A percentile compares a stretch with the other conserved stretches of the same genome.
Evolutionary conservation across 2,329 filamentous ascomycete species (phyloP).

Genomic region (Berkeleyomyces basicola): DNA sequence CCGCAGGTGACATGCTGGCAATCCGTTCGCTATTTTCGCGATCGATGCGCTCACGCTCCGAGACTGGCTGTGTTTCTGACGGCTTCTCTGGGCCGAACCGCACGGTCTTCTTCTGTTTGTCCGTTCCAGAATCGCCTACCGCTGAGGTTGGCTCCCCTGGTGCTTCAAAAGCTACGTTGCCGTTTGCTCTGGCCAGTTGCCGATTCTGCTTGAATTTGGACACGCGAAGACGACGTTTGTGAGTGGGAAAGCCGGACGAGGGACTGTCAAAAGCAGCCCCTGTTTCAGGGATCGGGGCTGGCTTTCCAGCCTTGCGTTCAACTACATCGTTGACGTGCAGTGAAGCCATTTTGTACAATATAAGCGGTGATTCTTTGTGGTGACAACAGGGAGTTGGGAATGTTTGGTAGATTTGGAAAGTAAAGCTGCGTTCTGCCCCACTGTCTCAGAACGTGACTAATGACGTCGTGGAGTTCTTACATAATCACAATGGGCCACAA

Average conservation of each 20-base stretch:
- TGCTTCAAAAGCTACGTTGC: neutral
- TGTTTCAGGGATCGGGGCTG: conserved; percentile 42
- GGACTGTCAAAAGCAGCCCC: conserved; percentile 36
- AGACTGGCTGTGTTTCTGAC: conserved; percentile 18
- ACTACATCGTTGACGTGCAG: conserved; percentile 60
- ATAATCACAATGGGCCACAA: neutral
- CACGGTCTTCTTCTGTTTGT: conserved; percentile 12
- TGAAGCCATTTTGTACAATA: conserved; percentile 13
- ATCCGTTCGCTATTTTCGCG: conserved; percentile 63
- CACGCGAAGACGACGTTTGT: conserved; percentile 55
- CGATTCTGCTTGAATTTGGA: conserved; percentile 70
- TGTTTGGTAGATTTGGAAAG: neutral
- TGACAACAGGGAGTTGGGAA: neutral
- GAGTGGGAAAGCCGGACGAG: conserved; percentile 68
- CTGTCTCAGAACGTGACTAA: neutral
- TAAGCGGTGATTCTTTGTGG: neutral
- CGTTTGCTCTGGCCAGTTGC: conserved; percentile 17
- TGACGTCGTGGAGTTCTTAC: neutral
- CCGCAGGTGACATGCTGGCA: conserved; percentile 59
- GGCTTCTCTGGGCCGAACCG: conserved; percentile 13
- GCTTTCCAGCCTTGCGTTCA: conserved; percentile 40
- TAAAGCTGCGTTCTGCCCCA: neutral
- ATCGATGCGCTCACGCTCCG: conserved; percentile 59
- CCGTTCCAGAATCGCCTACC: neutral
- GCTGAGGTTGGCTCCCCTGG: neutral